phyloP scores from a whole-genome alignment of 2,329 filamentous ascomycete genomes.

The Aspergillus intermedius region DNA sequence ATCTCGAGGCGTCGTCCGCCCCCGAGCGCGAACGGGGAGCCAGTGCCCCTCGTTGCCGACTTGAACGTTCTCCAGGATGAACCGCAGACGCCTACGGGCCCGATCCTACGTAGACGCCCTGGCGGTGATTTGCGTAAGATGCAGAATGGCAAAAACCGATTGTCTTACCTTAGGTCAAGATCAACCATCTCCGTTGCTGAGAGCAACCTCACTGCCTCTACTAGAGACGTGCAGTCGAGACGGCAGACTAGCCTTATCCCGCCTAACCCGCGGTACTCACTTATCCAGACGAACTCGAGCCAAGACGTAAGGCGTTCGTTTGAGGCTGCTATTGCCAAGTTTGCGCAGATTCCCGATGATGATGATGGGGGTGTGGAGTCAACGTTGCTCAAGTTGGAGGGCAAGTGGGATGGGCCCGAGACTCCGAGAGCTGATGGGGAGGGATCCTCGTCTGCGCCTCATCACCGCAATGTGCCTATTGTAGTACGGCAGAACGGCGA shows the following conservation, averaged over 20 bases:
- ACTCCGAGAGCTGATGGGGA: constrained; percentile 1
- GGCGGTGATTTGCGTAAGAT: constrained; percentile 68
- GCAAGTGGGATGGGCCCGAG: constrained; percentile 52
- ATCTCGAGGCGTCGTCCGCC: constrained; percentile 25
- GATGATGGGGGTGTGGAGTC: constrained; percentile 86
- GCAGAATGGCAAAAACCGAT: constrained; percentile 58
- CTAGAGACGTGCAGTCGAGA: constrained; percentile 13
- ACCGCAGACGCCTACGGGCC: constrained; percentile 26
- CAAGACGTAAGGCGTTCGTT: constrained; percentile 64
- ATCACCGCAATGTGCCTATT: not conserved
- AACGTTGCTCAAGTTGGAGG: constrained; percentile 86
- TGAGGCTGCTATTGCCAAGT: constrained; percentile 76
- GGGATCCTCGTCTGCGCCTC: not conserved
- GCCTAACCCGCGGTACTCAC: constrained; percentile 33
- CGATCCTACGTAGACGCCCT: constrained; percentile 63
- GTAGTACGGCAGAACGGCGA: not conserved
- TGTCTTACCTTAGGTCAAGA: constrained; percentile 33
- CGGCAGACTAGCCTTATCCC: constrained; percentile 23
- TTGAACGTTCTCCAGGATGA: constrained; percentile 12
- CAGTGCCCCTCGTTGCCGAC: constrained; percentile 11
- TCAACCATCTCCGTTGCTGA: constrained; percentile 26
- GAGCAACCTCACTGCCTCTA: constrained; percentile 9
- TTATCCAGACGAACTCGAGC: constrained; percentile 49
- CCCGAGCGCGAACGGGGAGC: constrained; percentile 9
- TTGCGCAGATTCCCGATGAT: constrained; percentile 84